These are phyloP conservation scores for Leptographium galeiforme DNA, from an alignment of 2,329 filamentous ascomycete genomes.

Conservation along the genomic window DNA sequence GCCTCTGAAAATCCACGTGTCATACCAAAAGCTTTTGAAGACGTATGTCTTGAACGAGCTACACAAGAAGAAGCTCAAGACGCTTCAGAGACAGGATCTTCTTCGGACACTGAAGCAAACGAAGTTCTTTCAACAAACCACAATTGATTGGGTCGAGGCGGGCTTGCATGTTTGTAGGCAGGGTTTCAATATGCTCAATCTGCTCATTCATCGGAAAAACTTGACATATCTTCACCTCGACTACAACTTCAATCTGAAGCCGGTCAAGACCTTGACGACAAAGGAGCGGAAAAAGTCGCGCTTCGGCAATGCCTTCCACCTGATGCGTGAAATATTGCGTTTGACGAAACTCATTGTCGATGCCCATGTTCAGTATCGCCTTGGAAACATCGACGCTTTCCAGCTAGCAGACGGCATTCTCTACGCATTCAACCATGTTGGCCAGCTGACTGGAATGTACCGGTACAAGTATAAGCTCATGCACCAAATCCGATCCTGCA, in stretches of 20 bases:
- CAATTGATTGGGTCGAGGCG: conserved; percentile 98
- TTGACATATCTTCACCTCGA: conserved; percentile 95
- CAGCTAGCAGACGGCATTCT: conserved; percentile 95
- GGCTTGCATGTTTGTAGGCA: conserved; percentile 96
- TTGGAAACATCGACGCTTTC: conserved; percentile 98
- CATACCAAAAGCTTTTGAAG: conserved; percentile 95
- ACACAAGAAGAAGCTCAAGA: conserved; percentile 90
- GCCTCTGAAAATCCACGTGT: conserved; percentile 93
- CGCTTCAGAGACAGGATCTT: conserved; percentile 86
- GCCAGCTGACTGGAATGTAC: conserved; percentile 98
- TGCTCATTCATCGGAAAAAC: conserved; percentile 96
- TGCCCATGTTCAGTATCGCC: conserved; percentile 91
- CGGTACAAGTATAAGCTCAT: conserved; percentile 99
- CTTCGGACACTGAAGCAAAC: conserved; percentile 84
- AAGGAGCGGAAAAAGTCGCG: conserved; percentile 99
- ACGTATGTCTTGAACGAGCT: conserved; percentile 92
- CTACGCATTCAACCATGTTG: conserved; percentile 99
- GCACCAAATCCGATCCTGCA: conserved; percentile 98
- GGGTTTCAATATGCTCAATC: conserved; percentile 97
- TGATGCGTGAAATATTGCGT: conserved; percentile 95
- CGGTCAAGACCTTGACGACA: conserved; percentile 94
- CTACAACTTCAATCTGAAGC: conserved; percentile 99
- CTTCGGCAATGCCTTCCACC: conserved; percentile 96
- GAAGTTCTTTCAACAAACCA: conserved; percentile 99
- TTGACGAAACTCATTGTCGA: conserved; percentile 97